Percentiles rank a stretch among this genome's conserved stretches.
These are phyloP conservation scores for Rhizopus stolonifer DNA, from an alignment of 371 early-diverging fungal genomes.

Conservation along the genomic window DNA sequence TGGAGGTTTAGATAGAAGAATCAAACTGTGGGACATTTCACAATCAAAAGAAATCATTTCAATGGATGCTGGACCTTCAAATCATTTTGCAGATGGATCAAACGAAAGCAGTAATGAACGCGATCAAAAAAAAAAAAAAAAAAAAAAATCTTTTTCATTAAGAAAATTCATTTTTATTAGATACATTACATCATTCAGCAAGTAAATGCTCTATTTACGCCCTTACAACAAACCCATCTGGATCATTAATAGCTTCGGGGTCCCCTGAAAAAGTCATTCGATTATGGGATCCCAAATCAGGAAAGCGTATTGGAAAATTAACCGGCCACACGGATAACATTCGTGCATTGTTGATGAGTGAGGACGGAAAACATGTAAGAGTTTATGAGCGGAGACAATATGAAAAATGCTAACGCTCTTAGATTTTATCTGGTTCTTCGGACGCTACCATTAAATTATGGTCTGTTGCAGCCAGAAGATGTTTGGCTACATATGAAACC, in stretches of 20 bases:
- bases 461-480: slow-evolving; percentile 86
- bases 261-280: slow-evolving; percentile 90
- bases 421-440: slow-evolving; percentile 89
- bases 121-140: background rate
- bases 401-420: slow-evolving; percentile 2
- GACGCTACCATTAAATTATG: slow-evolving; percentile 92
- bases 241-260: slow-evolving; percentile 75
- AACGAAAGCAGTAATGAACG: slow-evolving; percentile 11
- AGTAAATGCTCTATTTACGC: slow-evolving; percentile 75
- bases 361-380: slow-evolving; percentile 84
- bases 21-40: slow-evolving; percentile 87
- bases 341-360: slow-evolving; percentile 81
- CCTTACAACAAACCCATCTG: slow-evolving; percentile 70
- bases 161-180: background rate
- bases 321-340: slow-evolving; percentile 95
- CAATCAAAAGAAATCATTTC: slow-evolving; percentile 27
- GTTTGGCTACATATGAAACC: slow-evolving; percentile 82
- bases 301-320: slow-evolving; percentile 72
- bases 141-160: background rate
- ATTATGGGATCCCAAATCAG: slow-evolving; percentile 86
- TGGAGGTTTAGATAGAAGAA: slow-evolving; percentile 90
- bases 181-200: slow-evolving; percentile 49
- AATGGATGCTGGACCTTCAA: slow-evolving; percentile 23
- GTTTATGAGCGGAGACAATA: background rate
- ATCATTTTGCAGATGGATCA: slow-evolving; percentile 11